These are phyloP conservation scores for Corylus heterophylla DNA, from an alignment of 306 rosid genomes.

Conservation along the genomic window DNA sequence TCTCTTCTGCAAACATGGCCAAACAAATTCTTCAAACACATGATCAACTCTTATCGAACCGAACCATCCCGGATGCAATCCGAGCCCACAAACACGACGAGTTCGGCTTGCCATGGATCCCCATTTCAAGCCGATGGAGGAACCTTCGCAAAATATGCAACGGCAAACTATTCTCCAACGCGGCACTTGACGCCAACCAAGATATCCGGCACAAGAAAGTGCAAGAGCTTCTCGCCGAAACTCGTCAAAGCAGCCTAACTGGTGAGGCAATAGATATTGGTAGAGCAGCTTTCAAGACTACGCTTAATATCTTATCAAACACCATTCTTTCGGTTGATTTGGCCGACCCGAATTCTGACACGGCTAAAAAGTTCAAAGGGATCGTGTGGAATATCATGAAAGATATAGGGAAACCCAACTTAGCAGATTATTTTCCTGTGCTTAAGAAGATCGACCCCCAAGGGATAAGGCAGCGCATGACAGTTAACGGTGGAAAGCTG, in stretches of 20 bases:
- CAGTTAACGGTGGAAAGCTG: conserved; percentile 18
- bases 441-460: conserved; percentile 45
- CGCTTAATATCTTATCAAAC: no score
- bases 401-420: conserved; percentile 40
- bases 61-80: conserved; percentile 32
- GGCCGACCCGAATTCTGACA: no score
- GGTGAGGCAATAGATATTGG: conserved; percentile 49
- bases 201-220: conserved; percentile 17
- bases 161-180: conserved; percentile 33
- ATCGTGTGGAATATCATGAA: conserved; percentile 20
- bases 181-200: conserved; percentile 37
- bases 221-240: conserved; percentile 25
- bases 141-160: conserved; percentile 41
- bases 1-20: conserved; percentile 44
- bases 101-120: conserved; percentile 36
- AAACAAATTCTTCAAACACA: conserved; percentile 45
- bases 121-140: conserved; percentile 40
- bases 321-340: no score
- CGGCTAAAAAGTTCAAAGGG: no score
- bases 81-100: conserved; percentile 28
- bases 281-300: conserved; percentile 29
- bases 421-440: conserved; percentile 43
- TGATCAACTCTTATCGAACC: conserved; percentile 40
- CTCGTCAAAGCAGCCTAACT: background rate
- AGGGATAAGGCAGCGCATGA: conserved; percentile 26